Conservation (phyloP, 2,329 filamentous ascomycete genomes). For the Venturia oleaginea region DNA sequence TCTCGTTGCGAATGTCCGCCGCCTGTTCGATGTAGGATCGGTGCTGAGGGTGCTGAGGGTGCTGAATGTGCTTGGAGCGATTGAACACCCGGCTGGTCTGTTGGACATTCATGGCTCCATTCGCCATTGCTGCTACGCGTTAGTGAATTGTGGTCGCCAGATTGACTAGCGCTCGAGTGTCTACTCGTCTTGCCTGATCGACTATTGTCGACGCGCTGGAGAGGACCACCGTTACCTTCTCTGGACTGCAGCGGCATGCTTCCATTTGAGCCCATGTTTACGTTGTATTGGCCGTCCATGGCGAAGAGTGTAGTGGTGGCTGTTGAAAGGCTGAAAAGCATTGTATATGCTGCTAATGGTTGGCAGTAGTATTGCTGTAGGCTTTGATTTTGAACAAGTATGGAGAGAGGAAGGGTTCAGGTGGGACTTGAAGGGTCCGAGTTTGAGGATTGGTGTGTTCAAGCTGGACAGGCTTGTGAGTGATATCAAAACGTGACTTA, state of each 20-base stretch:
- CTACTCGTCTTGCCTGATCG: background rate
- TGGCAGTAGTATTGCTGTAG: background rate
- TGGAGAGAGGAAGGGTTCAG: background rate
- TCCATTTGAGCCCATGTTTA: background rate
- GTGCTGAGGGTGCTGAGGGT: background rate
- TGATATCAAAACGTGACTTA: background rate
- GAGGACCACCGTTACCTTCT: background rate
- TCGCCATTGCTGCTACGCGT: background rate
- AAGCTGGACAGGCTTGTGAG: background rate
- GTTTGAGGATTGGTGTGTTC: background rate
- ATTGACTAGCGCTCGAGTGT: background rate
- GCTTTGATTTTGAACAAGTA: background rate
- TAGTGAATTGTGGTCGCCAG: background rate
- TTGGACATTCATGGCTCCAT: background rate
- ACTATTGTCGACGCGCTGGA: background rate
- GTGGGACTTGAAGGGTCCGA: background rate
- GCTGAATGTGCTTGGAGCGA: background rate
- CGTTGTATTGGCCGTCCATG: background rate
- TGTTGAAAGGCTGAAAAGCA: background rate
- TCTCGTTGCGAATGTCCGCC: background rate
- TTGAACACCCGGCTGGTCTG: background rate
- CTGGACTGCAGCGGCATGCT: background rate
- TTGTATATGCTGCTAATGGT: background rate
- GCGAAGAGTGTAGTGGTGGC: background rate
- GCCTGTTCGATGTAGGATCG: background rate